phyloP scores from a whole-genome alignment of 2,329 filamentous ascomycete genomes.

The Exophiala mesophila region DNA sequence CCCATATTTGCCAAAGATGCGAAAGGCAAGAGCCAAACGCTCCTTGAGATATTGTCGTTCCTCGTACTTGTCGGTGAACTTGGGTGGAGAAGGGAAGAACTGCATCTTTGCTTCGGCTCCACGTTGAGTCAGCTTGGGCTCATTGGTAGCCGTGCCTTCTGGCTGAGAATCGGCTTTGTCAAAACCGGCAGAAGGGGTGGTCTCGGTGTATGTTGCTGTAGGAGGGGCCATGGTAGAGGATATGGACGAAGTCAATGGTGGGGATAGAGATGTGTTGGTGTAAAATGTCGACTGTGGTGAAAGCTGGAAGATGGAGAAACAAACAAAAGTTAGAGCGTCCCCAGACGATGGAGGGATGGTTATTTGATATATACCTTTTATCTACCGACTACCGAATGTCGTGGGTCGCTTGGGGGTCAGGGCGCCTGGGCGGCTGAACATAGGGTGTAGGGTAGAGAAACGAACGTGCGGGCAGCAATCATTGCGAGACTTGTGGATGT shows the following conservation, averaged over 20 bases:
- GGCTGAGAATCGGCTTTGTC: constrained; percentile 20
- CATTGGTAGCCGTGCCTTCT: constrained; percentile 20
- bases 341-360: no score
- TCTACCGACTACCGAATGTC: no score
- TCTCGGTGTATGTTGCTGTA: constrained; percentile 13
- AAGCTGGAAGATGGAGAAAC: no score
- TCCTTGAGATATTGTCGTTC: constrained; percentile 53
- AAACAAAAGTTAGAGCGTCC: no score
- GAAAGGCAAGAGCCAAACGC: constrained; percentile 51
- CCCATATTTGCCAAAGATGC: constrained; percentile 54
- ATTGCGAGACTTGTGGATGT: no score
- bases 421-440: no score
- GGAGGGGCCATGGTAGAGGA: constrained; percentile 12
- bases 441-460: no score
- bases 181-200: constrained; percentile 17
- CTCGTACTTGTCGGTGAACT: constrained; percentile 39
- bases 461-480: no score
- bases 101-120: constrained; percentile 13
- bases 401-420: no score
- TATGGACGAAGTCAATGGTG: no score
- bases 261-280: not conserved
- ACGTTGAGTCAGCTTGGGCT: constrained; percentile 15
- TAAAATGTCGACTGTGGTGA: constrained; percentile 1
- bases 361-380: no score
- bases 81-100: constrained; percentile 29